Evolutionary conservation across 306 rosid genomes (phyloP).

Genomic region (Cercis canadensis): DNA sequence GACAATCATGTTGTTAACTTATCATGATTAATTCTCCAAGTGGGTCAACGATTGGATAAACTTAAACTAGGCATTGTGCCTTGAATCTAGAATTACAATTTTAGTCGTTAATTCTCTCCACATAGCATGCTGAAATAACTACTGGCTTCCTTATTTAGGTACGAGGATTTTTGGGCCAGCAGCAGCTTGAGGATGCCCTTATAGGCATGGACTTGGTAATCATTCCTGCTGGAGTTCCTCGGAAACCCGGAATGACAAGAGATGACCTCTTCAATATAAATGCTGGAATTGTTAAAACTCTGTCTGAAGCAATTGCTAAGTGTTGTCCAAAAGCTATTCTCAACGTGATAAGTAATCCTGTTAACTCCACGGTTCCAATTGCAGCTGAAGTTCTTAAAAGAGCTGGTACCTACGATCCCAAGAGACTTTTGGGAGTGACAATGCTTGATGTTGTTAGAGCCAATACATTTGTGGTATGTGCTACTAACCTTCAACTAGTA

Average conservation of each 20-base stretch:
- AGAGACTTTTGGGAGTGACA: conserved; percentile 85
- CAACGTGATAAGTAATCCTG: conserved; percentile 93
- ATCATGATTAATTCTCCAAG: background rate
- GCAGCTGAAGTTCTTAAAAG: conserved; percentile 96
- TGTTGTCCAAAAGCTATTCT: conserved; percentile 83
- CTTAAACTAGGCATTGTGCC: no score
- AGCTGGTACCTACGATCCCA: conserved; percentile 88
- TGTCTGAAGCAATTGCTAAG: conserved; percentile 79
- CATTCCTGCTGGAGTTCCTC: conserved; percentile 91
- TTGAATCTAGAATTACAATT: background rate
- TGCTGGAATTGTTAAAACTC: conserved; percentile 89
- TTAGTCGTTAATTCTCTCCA: background rate
- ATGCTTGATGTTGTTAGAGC: conserved; percentile 96
- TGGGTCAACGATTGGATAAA: background rate
- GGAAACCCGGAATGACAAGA: conserved; percentile 99
- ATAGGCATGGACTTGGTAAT: conserved; percentile 86
- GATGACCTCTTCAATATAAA: conserved; percentile 95
- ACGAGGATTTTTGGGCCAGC: conserved; percentile 83
- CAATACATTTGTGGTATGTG: conserved; percentile 85
- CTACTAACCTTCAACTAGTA: conserved; percentile 19
- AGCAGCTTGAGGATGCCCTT: conserved; percentile 87
- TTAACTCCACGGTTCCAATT: conserved; percentile 93
- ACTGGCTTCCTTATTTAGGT: conserved; percentile 53
- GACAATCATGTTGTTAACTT: background rate
- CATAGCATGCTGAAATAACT: conserved; percentile 17